These are phyloP conservation scores for Boletellus emodensis DNA, from an alignment of 768 basidiomycete genomes.

Conservation along the genomic window DNA sequence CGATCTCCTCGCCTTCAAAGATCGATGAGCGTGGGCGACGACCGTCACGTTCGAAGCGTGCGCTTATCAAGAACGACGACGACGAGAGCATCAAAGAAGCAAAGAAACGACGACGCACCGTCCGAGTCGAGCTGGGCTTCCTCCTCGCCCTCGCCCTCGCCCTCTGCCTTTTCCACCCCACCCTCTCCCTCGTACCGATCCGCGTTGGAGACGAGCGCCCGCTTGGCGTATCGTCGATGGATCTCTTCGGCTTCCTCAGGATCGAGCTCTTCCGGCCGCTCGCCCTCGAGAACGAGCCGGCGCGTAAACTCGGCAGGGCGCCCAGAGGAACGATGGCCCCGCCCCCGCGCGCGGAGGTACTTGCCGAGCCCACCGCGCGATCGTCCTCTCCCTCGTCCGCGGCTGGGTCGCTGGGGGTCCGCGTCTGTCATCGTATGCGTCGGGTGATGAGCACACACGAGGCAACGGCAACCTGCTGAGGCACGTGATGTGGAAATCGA, in stretches of 20 bases:
- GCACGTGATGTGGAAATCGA: neutral
- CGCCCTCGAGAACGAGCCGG: conserved; percentile 59
- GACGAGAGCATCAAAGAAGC: too few relatives aligned
- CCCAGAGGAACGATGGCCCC: conserved; percentile 47
- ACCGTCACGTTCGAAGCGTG: too few relatives aligned
- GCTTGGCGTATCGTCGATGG: conserved; percentile 48
- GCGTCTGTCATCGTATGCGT: conserved; percentile 8
- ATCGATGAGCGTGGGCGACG: too few relatives aligned
- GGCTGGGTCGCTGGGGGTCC: conserved; percentile 21
- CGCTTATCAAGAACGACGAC: too few relatives aligned
- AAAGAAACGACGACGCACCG: conserved; percentile 37
- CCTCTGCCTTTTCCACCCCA: too few relatives aligned
- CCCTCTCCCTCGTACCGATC: conserved; percentile 67
- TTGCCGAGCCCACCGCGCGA: conserved; percentile 71
- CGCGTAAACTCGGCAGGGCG: conserved; percentile 65
- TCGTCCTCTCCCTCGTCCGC: conserved; percentile 50
- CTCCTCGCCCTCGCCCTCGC: too few relatives aligned
- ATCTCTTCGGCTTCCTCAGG: conserved; percentile 47
- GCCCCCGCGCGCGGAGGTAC: conserved; percentile 66
- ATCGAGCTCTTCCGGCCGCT: conserved; percentile 33
- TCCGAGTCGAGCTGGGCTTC: conserved; percentile 54
- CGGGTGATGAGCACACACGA: neutral
- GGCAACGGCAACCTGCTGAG: neutral
- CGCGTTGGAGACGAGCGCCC: conserved; percentile 63
- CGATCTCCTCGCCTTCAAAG: conserved; percentile 51